Base-by-base conservation (phyloP, 2,329 filamentous ascomycete species). In the Penicillium brasilianum region DNA sequence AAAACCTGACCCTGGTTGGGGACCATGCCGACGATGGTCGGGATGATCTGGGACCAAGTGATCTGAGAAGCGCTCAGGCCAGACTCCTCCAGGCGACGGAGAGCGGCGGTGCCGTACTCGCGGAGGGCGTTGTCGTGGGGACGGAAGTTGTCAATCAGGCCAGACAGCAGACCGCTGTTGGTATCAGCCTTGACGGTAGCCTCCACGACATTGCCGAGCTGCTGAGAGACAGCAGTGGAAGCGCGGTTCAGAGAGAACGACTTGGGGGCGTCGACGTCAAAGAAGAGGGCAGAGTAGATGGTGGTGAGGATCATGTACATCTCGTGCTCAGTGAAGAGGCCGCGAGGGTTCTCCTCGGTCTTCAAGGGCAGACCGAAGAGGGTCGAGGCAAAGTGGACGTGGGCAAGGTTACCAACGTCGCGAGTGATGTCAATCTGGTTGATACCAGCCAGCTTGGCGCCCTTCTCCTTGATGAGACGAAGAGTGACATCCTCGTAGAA, bases 1-100 rank as follows among this genome's bases (percentile, higher is more conserved):
- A 93, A 92, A 69, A 90, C 81, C 70, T 90, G 86, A 1, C 85
- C 87, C 72, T 93, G 89, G 68, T 87, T 90, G 1, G 90, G 87
- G 8, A 91, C 87, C 74, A 90, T 84, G 1, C 88, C 85, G 4
- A 83, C 84, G 0, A 87, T 86, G 0, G 87, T 87, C 0, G 90
- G 90, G 52, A 93, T 70, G 41, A 93, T 83, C 71, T 91, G 88
- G 25, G 84, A 84, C 85, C 87, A 91, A 0, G 89, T 87, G 62
- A 93, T 87, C 54, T 93, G 88, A 25, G 87, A 82, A 2, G 83
- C 78, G 55, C 81, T 85, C 60, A 91, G 73, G 0, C 90, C 89
- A 11, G 81, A 80, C 68, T 90, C 89, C 25, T 88, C 77, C 44
- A 93, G 77, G 0, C 83, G 83, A 70, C 88, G 87, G 67, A 91